Evolutionary conservation across 1,139 yeast species (phyloP), one percentile per base, ranked within the genome.

Genomic region (Suhomyces coccinellae): DNA sequence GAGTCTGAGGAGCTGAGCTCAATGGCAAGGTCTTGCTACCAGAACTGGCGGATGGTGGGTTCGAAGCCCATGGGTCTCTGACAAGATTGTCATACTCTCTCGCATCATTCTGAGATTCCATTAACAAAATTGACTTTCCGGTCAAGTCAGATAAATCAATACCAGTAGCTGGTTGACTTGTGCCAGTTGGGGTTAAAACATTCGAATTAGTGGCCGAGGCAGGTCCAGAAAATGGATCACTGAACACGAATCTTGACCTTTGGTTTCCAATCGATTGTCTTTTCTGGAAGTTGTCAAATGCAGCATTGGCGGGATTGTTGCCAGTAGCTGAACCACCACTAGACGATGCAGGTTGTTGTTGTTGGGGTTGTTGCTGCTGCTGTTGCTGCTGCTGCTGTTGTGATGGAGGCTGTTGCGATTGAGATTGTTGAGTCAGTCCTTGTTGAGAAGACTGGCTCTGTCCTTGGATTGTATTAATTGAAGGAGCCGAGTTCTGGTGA

Each of bases 191-290:
- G 36, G 65, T 48, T 17, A 53, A 42, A 12, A 58, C 55, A 15
- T 50, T 48, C 6, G 56, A 44, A 36, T 51, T 50, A 35, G 54
- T 40, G 17, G 53, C 51, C 17, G 62, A 62, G 33, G 54, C 46
- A 24, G 54, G 50, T 22, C 62, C 63, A 3, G 69, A 60, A 57
- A 83, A 83, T 11, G 88, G 87, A 59, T 83, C 89, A 52, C 83
- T 77, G 57, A 85, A 84, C 12, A 84, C 71, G 56, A 84, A 84
- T 53, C 89, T 71, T n/a, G 87, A 82, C 52, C 88, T 71, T 57
- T 79, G 84, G 45, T 73, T 71, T 30, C 80, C 79, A 43, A 79
- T 63, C 22, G 82, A 73, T 49, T 81, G 82, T 57, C 85, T 70
- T 58, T 79, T 78, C 45, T 63, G 70, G 49, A 65, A 66, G 31